Evolutionary conservation across 2,329 filamentous ascomycete genomes (phyloP), one percentile per base, ranked within the genome.

Genomic region (Aspergillus sp.): DNA sequence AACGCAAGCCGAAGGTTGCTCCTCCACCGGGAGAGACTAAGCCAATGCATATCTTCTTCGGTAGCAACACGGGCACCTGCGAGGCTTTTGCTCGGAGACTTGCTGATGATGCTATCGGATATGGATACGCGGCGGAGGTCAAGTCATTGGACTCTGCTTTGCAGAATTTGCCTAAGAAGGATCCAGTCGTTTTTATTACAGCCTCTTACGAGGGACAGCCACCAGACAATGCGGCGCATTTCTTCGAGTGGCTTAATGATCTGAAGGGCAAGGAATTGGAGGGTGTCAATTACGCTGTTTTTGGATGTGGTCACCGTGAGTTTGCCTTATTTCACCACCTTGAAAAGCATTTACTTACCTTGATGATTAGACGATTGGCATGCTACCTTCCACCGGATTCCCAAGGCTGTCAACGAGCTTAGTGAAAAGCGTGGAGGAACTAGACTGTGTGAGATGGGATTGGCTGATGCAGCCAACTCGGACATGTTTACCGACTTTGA

Each of bases 191-290:
- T 26, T 74, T 90, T 39, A 74, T 90, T 49, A 82, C 82, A 0
- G 77, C 86, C 0, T 83, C 81, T 1, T 90, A 90, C 52, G 86
- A 90, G 55, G 86, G 86, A 1, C 75, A 86, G 43, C 83, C 86
- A 0, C 79, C 85, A 0, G 83, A 88, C 48, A 89, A 90, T 48
- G 86, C 86, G 0, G 74, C 70, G 0, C 74, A 79, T 39, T 90
- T 90, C 54, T 75, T 83, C 26, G 68, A 74, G 12, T 90, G 86
- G 86, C 62, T 89, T 5, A 72, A 81, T 50, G 69, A 57, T 9
- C 66, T 78, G 8, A 68, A 76, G 43, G 72, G 67, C 3, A 66
- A 75, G 4, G 69, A 75, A 40, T 59, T 86, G 19, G 67, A 78
- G 7, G 75, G 73, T 6, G 75, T 84, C 1, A 69, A 76, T 2